These are phyloP conservation scores for Yamadazyma kitorensis DNA, from an alignment of 805 yeast species.

Conservation along the genomic window DNA sequence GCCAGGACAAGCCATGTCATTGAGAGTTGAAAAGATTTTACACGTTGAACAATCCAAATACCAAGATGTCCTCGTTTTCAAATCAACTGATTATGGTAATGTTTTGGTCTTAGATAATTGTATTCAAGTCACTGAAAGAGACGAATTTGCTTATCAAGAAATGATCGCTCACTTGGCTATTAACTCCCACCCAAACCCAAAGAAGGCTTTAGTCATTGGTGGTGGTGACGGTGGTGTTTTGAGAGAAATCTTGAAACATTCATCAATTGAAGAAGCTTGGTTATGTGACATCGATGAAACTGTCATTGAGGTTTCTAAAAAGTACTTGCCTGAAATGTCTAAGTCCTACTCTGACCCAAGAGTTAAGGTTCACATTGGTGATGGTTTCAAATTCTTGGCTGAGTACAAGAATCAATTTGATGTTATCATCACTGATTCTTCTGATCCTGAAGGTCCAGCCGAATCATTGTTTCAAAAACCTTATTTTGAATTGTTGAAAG, in stretches of 20 bases:
- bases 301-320: conserved; percentile 81
- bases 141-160: conserved; percentile 96
- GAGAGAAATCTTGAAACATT: conserved; percentile 91
- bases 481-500: conserved; percentile 78
- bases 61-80: conserved; percentile 92
- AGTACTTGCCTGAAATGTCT: conserved; percentile 86
- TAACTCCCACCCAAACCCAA: conserved; percentile 92
- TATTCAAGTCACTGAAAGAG: conserved; percentile 95
- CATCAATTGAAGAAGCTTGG: conserved; percentile 80
- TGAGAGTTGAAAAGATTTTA: conserved; percentile 81
- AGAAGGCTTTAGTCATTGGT: conserved; percentile 90
- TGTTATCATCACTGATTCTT: conserved; percentile 94
- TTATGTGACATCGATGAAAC: conserved; percentile 95
- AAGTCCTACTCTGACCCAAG: conserved; percentile 83
- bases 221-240: conserved; percentile 99
- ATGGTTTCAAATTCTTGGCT: conserved; percentile 93
- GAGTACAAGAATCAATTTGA: conserved; percentile 84
- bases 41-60: conserved; percentile 83
- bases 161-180: conserved; percentile 95
- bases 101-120: conserved; percentile 93
- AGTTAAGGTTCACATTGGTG: conserved; percentile 88
- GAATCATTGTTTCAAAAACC: conserved; percentile 89
- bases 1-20: conserved; percentile 98
- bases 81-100: conserved; percentile 91
- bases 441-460: conserved; percentile 99